These are phyloP conservation scores for Phytophthora fragariaefolia DNA, from an alignment of 352 stramenopile genomes.

Conservation along the genomic window DNA sequence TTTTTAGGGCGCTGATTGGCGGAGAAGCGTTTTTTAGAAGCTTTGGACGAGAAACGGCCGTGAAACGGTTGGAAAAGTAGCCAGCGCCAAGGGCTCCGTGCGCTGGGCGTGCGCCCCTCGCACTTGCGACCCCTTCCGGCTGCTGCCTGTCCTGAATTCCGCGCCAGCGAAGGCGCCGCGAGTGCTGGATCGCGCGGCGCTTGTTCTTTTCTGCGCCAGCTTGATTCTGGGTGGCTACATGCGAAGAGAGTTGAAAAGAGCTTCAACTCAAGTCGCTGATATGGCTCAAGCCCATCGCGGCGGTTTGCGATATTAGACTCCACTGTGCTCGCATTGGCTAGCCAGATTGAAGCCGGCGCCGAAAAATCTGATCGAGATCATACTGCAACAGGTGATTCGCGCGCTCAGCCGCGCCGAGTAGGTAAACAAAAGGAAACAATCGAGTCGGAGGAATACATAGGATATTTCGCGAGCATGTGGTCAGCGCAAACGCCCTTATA, in stretches of 20 bases:
- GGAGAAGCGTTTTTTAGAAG: slow-evolving; percentile 15
- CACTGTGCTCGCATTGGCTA: neutral
- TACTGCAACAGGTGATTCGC: slow-evolving; percentile 12
- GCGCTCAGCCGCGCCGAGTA: slow-evolving; percentile 16
- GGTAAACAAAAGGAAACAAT: slow-evolving; percentile 15
- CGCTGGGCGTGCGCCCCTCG: neutral
- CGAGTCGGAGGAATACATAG: slow-evolving; percentile 11
- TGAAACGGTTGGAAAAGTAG: slow-evolving; percentile 12
- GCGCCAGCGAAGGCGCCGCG: neutral
- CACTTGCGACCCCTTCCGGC: slow-evolving; percentile 4
- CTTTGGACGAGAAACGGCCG: slow-evolving; percentile 17
- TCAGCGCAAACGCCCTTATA: slow-evolving; percentile 2
- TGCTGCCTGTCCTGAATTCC: slow-evolving; percentile 24
- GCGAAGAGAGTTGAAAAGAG: neutral
- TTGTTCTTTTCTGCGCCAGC: neutral
- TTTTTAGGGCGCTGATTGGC: slow-evolving; percentile 18
- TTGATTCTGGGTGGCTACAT: slow-evolving; percentile 17
- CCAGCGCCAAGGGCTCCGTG: too few relatives aligned
- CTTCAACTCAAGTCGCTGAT: slow-evolving; percentile 35
- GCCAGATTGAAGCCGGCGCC: slow-evolving; percentile 1
- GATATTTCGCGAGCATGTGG: slow-evolving; percentile 17
- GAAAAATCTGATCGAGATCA: slow-evolving; percentile 24
- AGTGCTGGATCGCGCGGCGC: neutral
- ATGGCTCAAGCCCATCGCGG: slow-evolving; percentile 1
- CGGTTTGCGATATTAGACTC: slow-evolving; percentile 1